Evolutionary conservation across 2,329 filamentous ascomycete genomes (phyloP), one percentile per base, ranked within the genome.

Genomic region (Chaetothyriales sp.): DNA sequence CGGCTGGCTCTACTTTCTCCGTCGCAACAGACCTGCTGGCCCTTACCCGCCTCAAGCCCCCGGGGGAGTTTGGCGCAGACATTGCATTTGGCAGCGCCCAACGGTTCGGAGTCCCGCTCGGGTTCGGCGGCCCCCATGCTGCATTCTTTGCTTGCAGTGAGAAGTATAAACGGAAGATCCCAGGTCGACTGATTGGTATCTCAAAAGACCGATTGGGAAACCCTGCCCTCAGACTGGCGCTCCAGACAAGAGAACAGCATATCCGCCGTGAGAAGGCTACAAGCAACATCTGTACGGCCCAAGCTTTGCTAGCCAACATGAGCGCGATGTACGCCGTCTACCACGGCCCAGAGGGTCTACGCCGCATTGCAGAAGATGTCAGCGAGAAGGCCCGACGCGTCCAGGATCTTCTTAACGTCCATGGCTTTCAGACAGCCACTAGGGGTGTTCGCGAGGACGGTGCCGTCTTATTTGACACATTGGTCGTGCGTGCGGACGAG

Each of bases 241-340:
- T 95, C 49, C 90, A 96, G 70, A 95, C 90, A 8, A 77, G 90
- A 60, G 90, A 96, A 70, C 90, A 96, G 71, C 90, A 96, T 66
- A 95, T 96, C 65, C 79, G 90, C 57, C 79, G 90, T 62, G 90
- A 96, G 66, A 95, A 95, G 76, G 90, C 90, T 1, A 96, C 90
- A 1, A 95, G 88, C 73, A 96, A 96, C 64, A 89, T 95, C 53
- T 96, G 90, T 72, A 96, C 90, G 1, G 89, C 90, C 1, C 90
- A 96, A 69, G 90, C 90, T 7, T 72, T 96, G 22, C 74, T 95
- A 48, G 90, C 90, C 39, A 96, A 96, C 67, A 95, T 95, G 86
- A 90, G 81, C 59, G 87, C 89, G 50, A 83, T 95, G 71, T 96
- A 95, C 64, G 89, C 88, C 49, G 76, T 95, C 49, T 96, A 95